Evolutionary conservation across 2,329 filamentous ascomycete species (phyloP), one percentile per base, ranked within the genome.

Genomic region (Monilinia vaccinii-corymbosi): DNA sequence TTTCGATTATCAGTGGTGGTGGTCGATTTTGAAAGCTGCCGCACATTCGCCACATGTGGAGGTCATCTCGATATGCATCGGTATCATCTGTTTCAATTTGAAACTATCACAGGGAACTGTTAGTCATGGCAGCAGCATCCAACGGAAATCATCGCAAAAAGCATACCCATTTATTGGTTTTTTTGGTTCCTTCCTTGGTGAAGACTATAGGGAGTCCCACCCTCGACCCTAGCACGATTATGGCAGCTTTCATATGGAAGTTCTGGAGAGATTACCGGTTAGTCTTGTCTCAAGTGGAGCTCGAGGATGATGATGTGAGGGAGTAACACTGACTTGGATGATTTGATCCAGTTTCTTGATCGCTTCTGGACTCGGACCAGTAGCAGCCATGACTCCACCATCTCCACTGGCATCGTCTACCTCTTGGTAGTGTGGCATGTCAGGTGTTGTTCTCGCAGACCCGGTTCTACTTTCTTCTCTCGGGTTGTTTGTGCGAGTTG

Each of bases 51-150:
- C 92, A 99, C 61, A 84, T 79, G 67, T 82, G 81, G 64, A 97
- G 81, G 65, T 94, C 88, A 65, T 95, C 87, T 69, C 82, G 80
- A 70, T 96, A 91, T 62, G 89, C 85, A 70, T 96, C 90, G 64
- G 93, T 93, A 68, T 99, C 94, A 68, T 96, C 89, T 48, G 96
- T 87, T 66, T 96, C 88, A 67, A 97, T 85, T 77, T 96, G 95
- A 75, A 97, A 99, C 94, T 97, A 50, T 51, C 4, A 8, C 16
- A 14, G 28, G 3, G 31, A 13, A 70, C 13, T 49, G 44, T 56
- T 47, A 48, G 48, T 46, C 38, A 13, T 38, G 34, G 11, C 14
- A 14, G 42, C 13, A 36, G 1, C 23, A 11, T 2, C n/a, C 0
- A n/a, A 13, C 32, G 18, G 42, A 18, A 44, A 34, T 21, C 31